These are phyloP conservation scores for Apiospora pterosperma DNA, from an alignment of 2,329 filamentous ascomycete genomes.

Conservation along the genomic window DNA sequence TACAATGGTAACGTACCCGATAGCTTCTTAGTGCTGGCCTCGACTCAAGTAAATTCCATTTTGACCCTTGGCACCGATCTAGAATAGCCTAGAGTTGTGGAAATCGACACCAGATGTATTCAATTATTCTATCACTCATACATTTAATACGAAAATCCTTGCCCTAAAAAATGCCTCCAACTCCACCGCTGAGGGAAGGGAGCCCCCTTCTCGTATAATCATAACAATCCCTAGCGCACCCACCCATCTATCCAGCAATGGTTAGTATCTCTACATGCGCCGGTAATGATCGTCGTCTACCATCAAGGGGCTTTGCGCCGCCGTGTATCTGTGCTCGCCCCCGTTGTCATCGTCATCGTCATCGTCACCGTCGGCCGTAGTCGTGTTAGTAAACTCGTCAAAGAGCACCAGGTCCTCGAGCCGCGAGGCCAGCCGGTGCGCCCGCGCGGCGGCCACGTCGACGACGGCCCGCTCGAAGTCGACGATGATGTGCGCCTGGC, in stretches of 20 bases:
- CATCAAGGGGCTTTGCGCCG: too few species aligned
- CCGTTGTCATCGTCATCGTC: neutral
- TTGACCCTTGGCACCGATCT: too few species aligned
- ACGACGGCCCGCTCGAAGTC: neutral
- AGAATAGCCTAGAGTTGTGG: neutral
- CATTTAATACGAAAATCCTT: neutral
- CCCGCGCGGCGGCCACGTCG: neutral
- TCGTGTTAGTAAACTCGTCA: neutral
- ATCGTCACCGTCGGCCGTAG: neutral
- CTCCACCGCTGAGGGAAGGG: neutral
- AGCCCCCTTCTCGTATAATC: neutral
- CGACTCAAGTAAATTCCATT: too few species aligned
- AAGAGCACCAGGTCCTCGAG: neutral
- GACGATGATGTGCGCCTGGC: neutral
- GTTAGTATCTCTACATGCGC: neutral
- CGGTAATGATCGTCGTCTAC: neutral
- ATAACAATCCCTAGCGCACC: neutral
- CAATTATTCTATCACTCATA: neutral
- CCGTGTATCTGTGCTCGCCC: too few species aligned
- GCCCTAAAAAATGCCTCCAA: neutral
- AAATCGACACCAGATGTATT: neutral
- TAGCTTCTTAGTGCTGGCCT: too few species aligned
- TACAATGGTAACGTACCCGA: too few species aligned
- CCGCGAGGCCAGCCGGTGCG: neutral
- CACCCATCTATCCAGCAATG: neutral